Percentiles rank a stretch among this genome's conserved stretches.
Evolutionary conservation across 2,329 filamentous ascomycete genomes (phyloP).

Genomic region (Xylogone sp.): DNA sequence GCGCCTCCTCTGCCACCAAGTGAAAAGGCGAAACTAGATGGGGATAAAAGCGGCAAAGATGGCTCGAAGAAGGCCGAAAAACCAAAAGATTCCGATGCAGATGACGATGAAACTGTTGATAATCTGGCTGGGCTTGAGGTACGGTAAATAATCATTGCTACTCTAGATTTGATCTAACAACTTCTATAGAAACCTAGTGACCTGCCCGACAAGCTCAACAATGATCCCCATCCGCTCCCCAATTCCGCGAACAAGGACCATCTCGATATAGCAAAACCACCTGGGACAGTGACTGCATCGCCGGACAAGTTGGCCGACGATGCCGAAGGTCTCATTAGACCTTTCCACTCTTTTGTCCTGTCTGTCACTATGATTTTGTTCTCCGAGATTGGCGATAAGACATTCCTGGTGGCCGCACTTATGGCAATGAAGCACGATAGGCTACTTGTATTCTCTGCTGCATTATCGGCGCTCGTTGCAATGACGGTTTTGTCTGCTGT

Average conservation of each 20-base stretch:
- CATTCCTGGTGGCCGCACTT: constrained; percentile 90
- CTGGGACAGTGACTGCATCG: constrained; percentile 31
- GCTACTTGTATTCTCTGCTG: constrained; percentile 88
- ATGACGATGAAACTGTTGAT: constrained; percentile 25
- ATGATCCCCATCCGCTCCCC: constrained; percentile 67
- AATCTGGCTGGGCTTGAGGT: constrained; percentile 54
- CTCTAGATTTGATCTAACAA: constrained; percentile 1
- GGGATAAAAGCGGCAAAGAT: constrained; percentile 32
- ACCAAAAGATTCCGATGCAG: constrained; percentile 32
- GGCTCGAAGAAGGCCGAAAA: constrained; percentile 30
- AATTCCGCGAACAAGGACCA: constrained; percentile 63
- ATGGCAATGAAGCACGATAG: constrained; percentile 99
- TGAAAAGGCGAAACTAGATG: constrained; percentile 56
- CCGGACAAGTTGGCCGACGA: constrained; percentile 34
- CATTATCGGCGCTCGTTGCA: constrained; percentile 83
- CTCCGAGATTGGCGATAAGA: constrained; percentile 97
- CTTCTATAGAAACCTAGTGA: constrained; percentile 68
- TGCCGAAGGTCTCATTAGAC: constrained; percentile 65
- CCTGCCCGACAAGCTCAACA: constrained; percentile 73
- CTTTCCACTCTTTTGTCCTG: constrained; percentile 83
- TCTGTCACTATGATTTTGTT: constrained; percentile 97
- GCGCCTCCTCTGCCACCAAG: constrained; percentile 76
- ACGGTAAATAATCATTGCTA: constrained; percentile 16
- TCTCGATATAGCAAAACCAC: constrained; percentile 46
- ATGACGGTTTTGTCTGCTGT: constrained; percentile 96